A percentile compares a stretch with the other conserved stretches of the same genome.
These are phyloP conservation scores for Linderniella brevidens DNA, from an alignment of 257 asterid species.

Conservation along the genomic window DNA sequence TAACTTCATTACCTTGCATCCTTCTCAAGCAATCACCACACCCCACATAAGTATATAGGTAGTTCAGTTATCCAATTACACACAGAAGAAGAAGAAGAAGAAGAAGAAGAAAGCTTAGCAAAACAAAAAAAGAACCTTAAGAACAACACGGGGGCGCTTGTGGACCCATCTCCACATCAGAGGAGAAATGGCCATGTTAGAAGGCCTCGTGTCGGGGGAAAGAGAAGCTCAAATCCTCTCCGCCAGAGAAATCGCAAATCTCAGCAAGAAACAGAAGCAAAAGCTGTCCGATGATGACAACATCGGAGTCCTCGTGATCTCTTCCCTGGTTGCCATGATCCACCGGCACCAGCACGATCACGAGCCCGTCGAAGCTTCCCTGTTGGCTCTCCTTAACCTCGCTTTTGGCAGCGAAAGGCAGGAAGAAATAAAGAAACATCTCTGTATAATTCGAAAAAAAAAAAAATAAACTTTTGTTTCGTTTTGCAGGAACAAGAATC, in stretches of 20 bases:
- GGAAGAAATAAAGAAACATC: not conserved
- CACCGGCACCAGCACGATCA: constrained; percentile 3
- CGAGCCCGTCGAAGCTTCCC: constrained; percentile 38
- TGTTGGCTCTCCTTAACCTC: constrained; percentile 41
- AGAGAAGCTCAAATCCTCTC: constrained; percentile 28
- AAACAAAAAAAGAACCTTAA: too few species aligned
- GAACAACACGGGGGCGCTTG: not conserved
- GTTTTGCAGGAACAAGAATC: constrained; percentile 37
- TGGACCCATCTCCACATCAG: constrained; percentile 24
- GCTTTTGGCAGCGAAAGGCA: constrained; percentile 64
- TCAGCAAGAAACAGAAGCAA: constrained; percentile 27
- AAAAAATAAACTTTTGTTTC: not conserved
- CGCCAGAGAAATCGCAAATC: constrained; percentile 32
- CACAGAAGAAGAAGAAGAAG: too few species aligned
- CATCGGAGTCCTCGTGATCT: constrained; percentile 18
- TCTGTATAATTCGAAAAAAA: not conserved
- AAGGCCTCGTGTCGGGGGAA: constrained; percentile 39
- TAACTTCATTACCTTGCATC: constrained; percentile 18
- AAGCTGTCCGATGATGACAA: constrained; percentile 21
- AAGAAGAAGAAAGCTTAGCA: constrained; percentile 6
- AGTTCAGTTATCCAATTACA: not conserved
- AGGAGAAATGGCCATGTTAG: constrained; percentile 15
- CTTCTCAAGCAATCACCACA: constrained; percentile 26
- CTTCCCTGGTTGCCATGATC: constrained; percentile 42
- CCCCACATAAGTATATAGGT: not conserved